A percentile compares a stretch with the other conserved stretches of the same genome.
Evolutionary conservation across 2,329 filamentous ascomycete species (phyloP).

Genomic region (Alternaria ethzedia): DNA sequence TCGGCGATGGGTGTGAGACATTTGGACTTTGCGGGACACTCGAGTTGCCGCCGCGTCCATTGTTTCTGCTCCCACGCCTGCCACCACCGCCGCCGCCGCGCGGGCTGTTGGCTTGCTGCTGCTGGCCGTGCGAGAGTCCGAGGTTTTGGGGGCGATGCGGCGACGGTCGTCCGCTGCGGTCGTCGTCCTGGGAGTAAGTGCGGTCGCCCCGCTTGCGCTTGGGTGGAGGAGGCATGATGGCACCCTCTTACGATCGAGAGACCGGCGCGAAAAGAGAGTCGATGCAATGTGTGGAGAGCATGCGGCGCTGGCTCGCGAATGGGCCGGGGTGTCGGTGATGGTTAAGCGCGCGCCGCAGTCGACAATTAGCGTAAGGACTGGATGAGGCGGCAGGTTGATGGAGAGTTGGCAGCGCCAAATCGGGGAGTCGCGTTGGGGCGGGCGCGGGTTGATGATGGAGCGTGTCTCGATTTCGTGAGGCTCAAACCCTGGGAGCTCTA

Average conservation of each 20-base stretch:
- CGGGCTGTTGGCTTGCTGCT: conserved; percentile 34
- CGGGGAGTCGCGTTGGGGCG: conserved; percentile 14
- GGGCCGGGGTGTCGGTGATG: conserved; percentile 3
- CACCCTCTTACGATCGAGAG: conserved; percentile 34
- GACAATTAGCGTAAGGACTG: neutral
- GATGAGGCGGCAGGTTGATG: neutral
- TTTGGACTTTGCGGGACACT: conserved; percentile 41
- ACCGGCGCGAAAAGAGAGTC: conserved; percentile 29
- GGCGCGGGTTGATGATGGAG: conserved; percentile 15
- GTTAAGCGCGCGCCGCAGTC: conserved; percentile 2
- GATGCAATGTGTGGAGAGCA: conserved; percentile 34
- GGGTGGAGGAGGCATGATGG: conserved; percentile 58
- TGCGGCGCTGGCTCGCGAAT: conserved; percentile 28
- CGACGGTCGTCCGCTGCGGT: conserved; percentile 53
- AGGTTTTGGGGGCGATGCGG: conserved; percentile 59
- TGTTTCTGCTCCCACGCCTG: conserved; percentile 36
- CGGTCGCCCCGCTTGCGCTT: conserved; percentile 65
- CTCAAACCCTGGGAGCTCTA: conserved; percentile 10
- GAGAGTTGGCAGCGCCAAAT: neutral
- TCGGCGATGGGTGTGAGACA: conserved; percentile 38
- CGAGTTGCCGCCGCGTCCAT: conserved; percentile 33
- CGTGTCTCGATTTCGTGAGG: conserved; percentile 15
- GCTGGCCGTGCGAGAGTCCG: conserved; percentile 59
- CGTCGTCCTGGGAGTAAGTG: conserved; percentile 52
- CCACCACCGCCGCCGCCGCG: conserved; percentile 38